Percentiles rank a stretch among this genome's conserved stretches.
Conservation (phyloP, 2,329 filamentous ascomycete genomes). For the Pseudogymnoascus sp. region DNA sequence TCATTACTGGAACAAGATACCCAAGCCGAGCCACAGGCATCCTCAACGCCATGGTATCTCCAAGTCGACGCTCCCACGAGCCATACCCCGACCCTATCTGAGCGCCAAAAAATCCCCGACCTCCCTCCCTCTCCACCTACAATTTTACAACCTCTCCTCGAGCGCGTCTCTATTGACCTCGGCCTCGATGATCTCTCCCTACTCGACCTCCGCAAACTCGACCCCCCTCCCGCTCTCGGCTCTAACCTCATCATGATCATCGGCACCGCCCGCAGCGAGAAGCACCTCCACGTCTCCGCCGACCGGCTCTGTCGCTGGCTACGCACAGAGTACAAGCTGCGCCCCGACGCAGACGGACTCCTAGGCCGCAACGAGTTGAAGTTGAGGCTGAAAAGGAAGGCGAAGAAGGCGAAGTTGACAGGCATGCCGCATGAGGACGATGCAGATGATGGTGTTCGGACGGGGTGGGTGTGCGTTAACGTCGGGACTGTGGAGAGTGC, state of each 20-base stretch:
- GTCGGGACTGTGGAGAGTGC: slow-evolving; percentile 62
- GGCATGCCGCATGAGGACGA: slow-evolving; percentile 56
- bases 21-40: not conserved
- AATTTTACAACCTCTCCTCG: slow-evolving; percentile 64
- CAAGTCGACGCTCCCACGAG: slow-evolving; percentile 52
- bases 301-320: slow-evolving; percentile 87
- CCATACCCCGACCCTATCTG: slow-evolving; percentile 35
- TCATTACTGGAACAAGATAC: slow-evolving; percentile 1
- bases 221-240: slow-evolving; percentile 81
- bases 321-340: slow-evolving; percentile 62
- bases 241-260: slow-evolving; percentile 88
- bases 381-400: slow-evolving; percentile 72
- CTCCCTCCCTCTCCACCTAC: slow-evolving; percentile 55
- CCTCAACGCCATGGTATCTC: slow-evolving; percentile 71
- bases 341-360: slow-evolving; percentile 76
- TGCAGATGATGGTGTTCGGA: slow-evolving; percentile 78
- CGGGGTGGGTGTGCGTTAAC: slow-evolving; percentile 95
- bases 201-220: slow-evolving; percentile 74
- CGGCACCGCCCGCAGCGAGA: slow-evolving; percentile 83
- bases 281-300: slow-evolving; percentile 85
- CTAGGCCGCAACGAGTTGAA: slow-evolving; percentile 88
- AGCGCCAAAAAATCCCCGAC: slow-evolving; percentile 51
- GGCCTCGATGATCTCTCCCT: slow-evolving; percentile 77
- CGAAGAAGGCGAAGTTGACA: slow-evolving; percentile 73
- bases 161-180: slow-evolving; percentile 75